Conservation (phyloP, 257 asterid genomes). For the Paraleonurus japonicus region DNA sequence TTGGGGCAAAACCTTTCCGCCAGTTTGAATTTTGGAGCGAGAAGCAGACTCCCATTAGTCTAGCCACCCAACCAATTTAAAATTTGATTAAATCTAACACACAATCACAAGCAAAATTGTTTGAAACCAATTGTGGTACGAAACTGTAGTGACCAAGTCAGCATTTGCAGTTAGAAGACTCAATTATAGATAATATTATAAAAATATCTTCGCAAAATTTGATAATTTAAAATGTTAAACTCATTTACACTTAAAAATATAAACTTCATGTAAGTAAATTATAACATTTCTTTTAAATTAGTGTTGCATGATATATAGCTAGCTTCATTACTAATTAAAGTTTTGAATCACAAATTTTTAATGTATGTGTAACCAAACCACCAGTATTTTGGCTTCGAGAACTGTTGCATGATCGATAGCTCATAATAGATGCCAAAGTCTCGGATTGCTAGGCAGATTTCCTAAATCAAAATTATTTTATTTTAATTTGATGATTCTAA, state of each 20-base stretch:
- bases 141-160: not conserved
- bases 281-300: too few relatives aligned
- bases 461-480: not conserved
- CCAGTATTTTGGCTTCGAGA: too few relatives aligned
- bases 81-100: too few relatives aligned
- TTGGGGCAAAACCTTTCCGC: not conserved
- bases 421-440: too few relatives aligned
- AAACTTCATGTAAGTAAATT: too few relatives aligned
- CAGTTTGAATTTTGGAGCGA: not conserved
- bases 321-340: not conserved
- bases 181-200: not conserved
- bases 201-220: too few relatives aligned
- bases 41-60: not conserved
- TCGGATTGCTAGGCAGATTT: not conserved
- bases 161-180: not conserved
- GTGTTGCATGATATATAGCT: not conserved
- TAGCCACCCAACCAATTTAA: not conserved
- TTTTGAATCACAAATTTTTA: not conserved
- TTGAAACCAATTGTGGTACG: not conserved
- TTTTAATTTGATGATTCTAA: not conserved
- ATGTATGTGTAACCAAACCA: too few relatives aligned
- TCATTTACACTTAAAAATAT: not conserved
- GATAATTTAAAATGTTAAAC: too few relatives aligned
- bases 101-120: not conserved
- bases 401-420: too few relatives aligned